Evolutionary conservation across 1,284 basidiomycete species (phyloP).

Genomic region (Malassezia sympodialis): DNA sequence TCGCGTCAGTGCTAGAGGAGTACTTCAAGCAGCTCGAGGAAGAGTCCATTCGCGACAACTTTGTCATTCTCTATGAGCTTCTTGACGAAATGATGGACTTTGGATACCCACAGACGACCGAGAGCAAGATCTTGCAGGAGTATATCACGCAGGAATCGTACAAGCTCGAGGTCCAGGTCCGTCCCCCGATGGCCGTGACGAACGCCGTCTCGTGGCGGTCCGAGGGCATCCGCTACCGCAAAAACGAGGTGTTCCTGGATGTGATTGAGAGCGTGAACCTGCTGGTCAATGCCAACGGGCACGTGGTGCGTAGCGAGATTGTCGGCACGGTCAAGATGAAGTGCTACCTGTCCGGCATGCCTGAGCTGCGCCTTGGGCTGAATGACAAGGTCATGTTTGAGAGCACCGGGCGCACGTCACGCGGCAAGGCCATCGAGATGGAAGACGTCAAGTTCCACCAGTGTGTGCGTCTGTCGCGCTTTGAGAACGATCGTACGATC

Average conservation of each 20-base stretch:
- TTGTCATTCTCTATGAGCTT: conserved; percentile 85
- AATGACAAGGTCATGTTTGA: conserved; percentile 99
- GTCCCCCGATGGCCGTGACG: conserved; percentile 93
- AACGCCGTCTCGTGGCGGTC: conserved; percentile 98
- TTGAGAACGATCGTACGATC: conserved; percentile 98
- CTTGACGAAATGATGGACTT: conserved; percentile 99
- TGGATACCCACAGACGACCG: conserved; percentile 96
- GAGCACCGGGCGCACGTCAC: conserved; percentile 80
- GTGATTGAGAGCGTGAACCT: conserved; percentile 96
- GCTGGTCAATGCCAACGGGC: conserved; percentile 89
- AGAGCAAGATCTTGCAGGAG: conserved; percentile 98
- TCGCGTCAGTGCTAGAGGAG: conserved; percentile 68
- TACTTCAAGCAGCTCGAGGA: conserved; percentile 99
- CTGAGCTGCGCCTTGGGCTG: conserved; percentile 83
- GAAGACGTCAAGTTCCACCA: conserved; percentile 99
- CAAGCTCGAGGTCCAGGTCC: conserved; percentile 91
- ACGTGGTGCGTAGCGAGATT: conserved; percentile 94
- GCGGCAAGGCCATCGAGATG: conserved; percentile 98
- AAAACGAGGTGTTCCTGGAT: conserved; percentile 99
- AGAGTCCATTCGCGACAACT: conserved; percentile 96
- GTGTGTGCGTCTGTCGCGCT: conserved; percentile 96
- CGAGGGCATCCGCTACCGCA: conserved; percentile 92
- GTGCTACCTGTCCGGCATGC: conserved; percentile 97
- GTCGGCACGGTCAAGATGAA: conserved; percentile 98
- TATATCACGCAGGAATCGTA: conserved; percentile 99